Base-by-base conservation (phyloP, 148 eudicot species). In the Cornus controversa region DNA sequence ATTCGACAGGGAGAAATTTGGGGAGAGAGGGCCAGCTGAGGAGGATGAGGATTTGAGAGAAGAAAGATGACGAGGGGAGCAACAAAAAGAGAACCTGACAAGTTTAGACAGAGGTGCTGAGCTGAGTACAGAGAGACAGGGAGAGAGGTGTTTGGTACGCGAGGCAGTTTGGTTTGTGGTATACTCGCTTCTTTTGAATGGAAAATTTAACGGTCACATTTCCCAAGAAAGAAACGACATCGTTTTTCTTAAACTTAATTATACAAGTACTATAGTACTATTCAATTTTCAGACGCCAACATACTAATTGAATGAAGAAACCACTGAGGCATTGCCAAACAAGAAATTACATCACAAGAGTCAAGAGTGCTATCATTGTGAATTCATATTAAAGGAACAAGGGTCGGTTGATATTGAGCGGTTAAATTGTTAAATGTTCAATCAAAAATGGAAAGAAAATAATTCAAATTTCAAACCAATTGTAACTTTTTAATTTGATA, bases 121-220 rank as follows among this genome's bases (percentile, higher is more conserved):
- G 82, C 73, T 37, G 80, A 25, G 37, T n/a, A n/a, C 37, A 40
- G 79, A 62, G 36, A 74, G 65, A 72, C 6, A 13, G 28, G 0
- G 45, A 40, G 4, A 36, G 72, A 50, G 16, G 15, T 10, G 28
- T 5, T 24, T 14, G 1, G 6, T 70, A 81, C 83, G 79, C 83
- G 79, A 79, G 24, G 7, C 75, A 72, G 81, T 73, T 40, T 29
- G 50, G 29, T 62, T 66, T 54, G 69, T 71, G 63, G 54, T 28
- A 10, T 23, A 70, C 76, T 53, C 77, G 77, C 83, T 60, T 15
- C 0, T 60, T 70, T 72, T 64, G 42, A 53, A 36, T 16, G 2
- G n/a, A 15, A 14, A 37, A 23, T 68, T 62, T 76, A 89, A 89
- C 92, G 92, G 89, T 83, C 87, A 86, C 89, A 86, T 79, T 79